Base-by-base conservation (phyloP, 495 filamentous ascomycete genomes). In the Talaromyces adpressus region DNA sequence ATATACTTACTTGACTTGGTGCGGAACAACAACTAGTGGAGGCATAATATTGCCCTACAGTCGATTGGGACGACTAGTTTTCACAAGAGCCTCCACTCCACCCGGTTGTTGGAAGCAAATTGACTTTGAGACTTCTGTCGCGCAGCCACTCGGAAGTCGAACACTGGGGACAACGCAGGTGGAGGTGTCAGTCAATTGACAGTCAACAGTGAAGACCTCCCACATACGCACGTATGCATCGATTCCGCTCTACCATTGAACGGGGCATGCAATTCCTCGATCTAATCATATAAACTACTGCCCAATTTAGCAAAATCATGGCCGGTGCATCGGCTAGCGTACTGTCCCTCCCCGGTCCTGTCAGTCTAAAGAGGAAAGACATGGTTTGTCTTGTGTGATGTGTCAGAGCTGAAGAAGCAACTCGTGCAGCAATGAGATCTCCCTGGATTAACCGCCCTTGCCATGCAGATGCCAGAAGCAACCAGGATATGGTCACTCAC, bases 91-190 rank as follows among this genome's bases (percentile, higher is more conserved):
- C 52, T 56, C 52, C 52, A 56, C 20, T 12, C n/a, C n/a, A n/a
- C n/a, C n/a, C n/a, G 52, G 52, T 56, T 7, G 52, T 14, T 23
- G n/a, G 52, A 27, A 11, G 23, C 2, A 25, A 56, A 29, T 56
- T 25, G 52, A 56, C 27, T 56, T 56, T 29, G 52, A 56, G 20
- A 12, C 20, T 14, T 14, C 22, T 56, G 23, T 56, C 27, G 52
- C 52, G 52, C 52, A 56, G 52, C 52, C 52, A 25, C 52, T 56
- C 52, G 52, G 52, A 56, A 56, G 30, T 27, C 22, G 11, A 25
- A 29, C 16, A 56, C 22, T 29, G 52, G 52, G 52, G 52, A 29
- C 52, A 56, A 27, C 16, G 52, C 52, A 56, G 23, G 52, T 56
- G 29, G 52, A 56, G 23, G 52, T 56, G 52, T 25, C 52, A 16